Evolutionary conservation across 2,329 filamentous ascomycete genomes (phyloP).

Genomic region (Hypoxylon sp.): DNA sequence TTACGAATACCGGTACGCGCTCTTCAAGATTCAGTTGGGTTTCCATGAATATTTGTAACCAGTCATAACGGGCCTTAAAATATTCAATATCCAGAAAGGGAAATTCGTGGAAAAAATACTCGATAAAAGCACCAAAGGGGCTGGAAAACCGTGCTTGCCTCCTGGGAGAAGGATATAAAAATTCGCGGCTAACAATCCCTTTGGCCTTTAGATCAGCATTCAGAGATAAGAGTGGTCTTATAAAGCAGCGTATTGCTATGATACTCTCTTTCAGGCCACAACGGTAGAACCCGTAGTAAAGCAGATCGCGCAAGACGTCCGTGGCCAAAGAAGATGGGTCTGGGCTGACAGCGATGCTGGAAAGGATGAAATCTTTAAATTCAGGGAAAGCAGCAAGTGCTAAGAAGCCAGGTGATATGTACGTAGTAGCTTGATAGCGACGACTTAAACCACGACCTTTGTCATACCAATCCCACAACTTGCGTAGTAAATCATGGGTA

Average conservation of each 20-base stretch:
- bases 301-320: background rate
- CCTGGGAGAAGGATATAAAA: no score
- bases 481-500: background rate
- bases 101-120: background rate
- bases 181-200: background rate
- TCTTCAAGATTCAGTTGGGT: background rate
- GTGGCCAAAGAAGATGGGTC: background rate
- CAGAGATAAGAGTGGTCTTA: background rate
- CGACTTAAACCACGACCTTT: background rate
- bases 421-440: no score
- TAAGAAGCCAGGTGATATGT: background rate
- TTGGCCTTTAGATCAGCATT: background rate
- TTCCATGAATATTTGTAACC: background rate
- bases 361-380: conserved; percentile 2
- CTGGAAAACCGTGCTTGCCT: background rate
- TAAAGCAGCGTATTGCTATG: background rate
- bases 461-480: conserved; percentile 3
- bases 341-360: background rate
- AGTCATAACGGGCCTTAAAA: no score
- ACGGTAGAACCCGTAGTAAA: background rate
- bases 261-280: background rate
- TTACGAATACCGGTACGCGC: conserved; percentile 5
- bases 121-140: background rate
- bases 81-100: no score
- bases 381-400: background rate